Evolutionary conservation across 2,329 filamentous ascomycete genomes (phyloP).

Genomic region (Gyromitra esculenta): DNA sequence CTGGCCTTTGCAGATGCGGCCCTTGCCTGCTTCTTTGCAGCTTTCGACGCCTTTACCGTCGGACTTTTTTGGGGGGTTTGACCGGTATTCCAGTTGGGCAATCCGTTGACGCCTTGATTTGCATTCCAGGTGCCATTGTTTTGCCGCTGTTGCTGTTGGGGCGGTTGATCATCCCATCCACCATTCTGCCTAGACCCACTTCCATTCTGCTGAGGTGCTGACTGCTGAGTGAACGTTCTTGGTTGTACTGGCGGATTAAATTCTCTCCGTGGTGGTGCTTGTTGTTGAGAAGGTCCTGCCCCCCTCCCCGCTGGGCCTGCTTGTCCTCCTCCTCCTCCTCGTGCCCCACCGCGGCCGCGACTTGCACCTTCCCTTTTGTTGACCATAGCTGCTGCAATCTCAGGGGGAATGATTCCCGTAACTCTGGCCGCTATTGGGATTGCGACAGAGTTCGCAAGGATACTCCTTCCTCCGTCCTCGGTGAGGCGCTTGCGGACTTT

Average conservation of each 20-base stretch:
- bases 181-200: neutral
- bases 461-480: conserved; percentile 55
- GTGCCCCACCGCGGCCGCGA: conserved; percentile 2
- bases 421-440: neutral
- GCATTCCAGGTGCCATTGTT: conserved; percentile 22
- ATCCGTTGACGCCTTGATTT: conserved; percentile 11
- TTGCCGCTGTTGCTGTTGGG: conserved; percentile 14
- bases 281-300: neutral
- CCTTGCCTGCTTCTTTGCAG: neutral
- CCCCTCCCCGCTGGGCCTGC: neutral
- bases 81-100: too few relatives aligned
- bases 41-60: neutral
- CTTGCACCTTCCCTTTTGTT: neutral
- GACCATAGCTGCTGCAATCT: conserved; percentile 31
- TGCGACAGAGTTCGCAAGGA: conserved; percentile 41
- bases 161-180: conserved; percentile 9
- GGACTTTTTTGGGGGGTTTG: conserved; percentile 12
- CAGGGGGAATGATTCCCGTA: conserved; percentile 23
- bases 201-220: conserved; percentile 11
- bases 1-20: neutral
- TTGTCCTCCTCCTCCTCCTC: conserved; percentile 6
- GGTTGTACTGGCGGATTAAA: neutral
- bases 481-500: conserved; percentile 54
- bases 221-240: neutral
- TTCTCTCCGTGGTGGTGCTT: neutral